Evolutionary conservation across 2,329 filamentous ascomycete genomes (phyloP), one percentile per base, ranked within the genome.

Genomic region (Mycosphaerella arachidis): DNA sequence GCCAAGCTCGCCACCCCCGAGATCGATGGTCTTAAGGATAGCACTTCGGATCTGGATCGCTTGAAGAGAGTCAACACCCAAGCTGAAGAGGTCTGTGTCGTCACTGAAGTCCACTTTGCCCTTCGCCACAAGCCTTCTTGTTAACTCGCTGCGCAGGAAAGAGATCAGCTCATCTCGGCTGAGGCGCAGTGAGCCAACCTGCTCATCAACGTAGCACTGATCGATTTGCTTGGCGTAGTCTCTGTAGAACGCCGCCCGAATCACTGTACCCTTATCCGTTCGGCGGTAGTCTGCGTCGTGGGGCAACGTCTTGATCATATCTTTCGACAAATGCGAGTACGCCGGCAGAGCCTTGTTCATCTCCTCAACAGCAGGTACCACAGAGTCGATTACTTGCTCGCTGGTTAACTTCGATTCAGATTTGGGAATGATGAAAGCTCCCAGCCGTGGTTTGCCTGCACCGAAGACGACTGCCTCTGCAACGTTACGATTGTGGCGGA

Each of bases 241-340:
- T 40, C 70, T 70, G 62, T 82, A 82, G 20, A 79, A 76, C 2
- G 76, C 76, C 1, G 77, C 77, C 2, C 82, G 77, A 54, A 83
- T 82, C 53, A 81, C 75, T 0, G 79, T 83, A 4, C 79, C 79
- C 64, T 84, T 84, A 59, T 84, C 82, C 0, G 82, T 84, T n/a
- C 70, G 69, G 1, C 80, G 75, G 63, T 80, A 84, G 1, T 70
- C 60, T 6, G 74, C 75, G 0, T 76, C 77, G 0, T 71, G 61
- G 0, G 77, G 72, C 1, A 84, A 69, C 1, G 84, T 66, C 1
- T 77, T 70, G 0, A 86, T 73, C 70, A 85, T 79, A 2, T 83
- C 81, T 13, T 70, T 75, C 0, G 78, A 79, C 1, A 85, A 77
- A 9, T 77, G 76, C 0, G 79, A 79, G 61, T 82, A 86, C 0